Conservation (phyloP, 75 land plant species). For the Azolla pinnata region DNA sequence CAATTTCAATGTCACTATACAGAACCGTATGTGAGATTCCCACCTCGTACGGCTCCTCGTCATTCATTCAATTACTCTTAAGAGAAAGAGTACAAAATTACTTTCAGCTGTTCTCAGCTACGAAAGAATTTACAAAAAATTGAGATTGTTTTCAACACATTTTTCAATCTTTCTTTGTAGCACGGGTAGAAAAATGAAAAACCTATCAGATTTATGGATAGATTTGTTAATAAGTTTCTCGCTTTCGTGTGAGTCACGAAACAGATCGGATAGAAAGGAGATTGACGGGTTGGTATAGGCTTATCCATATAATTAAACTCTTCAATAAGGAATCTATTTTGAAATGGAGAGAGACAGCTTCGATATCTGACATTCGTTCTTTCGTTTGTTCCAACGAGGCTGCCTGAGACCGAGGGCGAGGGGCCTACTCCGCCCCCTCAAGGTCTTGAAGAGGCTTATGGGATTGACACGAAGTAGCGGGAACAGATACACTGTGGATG, state of each 20-base stretch:
- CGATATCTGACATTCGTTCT: no score
- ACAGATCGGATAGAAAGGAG: background rate
- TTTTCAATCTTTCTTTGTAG: background rate
- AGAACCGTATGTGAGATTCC: background rate
- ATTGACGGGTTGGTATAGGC: no score
- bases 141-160: background rate
- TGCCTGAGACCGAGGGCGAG: no score
- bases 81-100: background rate
- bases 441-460: no score
- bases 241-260: background rate
- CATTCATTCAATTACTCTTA: background rate
- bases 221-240: background rate
- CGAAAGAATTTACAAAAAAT: background rate
- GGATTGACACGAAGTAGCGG: no score
- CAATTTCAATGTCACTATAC: background rate
- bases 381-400: no score
- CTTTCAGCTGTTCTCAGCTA: background rate
- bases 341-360: no score
- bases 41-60: constrained; percentile 3
- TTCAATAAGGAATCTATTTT: no score
- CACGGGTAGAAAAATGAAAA: background rate
- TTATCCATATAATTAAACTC: no score
- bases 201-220: background rate
- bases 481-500: no score
- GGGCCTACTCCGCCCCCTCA: no score